A percentile compares a stretch with the other conserved stretches of the same genome.
phyloP scores from a whole-genome alignment of 768 basidiomycete genomes.

The Nidula microcarpa region DNA sequence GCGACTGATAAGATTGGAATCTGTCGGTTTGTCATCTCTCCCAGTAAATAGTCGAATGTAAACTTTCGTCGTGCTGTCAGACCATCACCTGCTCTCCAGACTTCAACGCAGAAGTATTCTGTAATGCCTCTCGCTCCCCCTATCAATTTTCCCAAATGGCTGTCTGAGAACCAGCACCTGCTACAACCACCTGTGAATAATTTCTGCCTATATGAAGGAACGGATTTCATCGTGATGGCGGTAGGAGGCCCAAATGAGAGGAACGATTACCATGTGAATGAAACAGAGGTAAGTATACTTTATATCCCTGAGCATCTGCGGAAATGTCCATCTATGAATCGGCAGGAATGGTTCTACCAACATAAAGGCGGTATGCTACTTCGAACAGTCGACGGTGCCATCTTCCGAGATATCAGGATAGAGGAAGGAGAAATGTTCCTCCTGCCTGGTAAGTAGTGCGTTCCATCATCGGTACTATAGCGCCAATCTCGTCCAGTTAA shows the following conservation, averaged over 20 bases:
- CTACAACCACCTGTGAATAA: conserved; percentile 93
- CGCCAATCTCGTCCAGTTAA: conserved; percentile 52
- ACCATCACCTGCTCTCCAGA: too few relatives aligned
- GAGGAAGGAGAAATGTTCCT: conserved; percentile 97
- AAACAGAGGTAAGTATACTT: conserved; percentile 67
- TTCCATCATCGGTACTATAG: background rate
- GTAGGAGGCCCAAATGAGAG: conserved; percentile 95
- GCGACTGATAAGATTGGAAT: too few relatives aligned
- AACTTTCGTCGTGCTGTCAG: too few relatives aligned
- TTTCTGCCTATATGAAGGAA: conserved; percentile 77
- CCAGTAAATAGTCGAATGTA: too few relatives aligned
- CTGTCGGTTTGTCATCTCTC: too few relatives aligned
- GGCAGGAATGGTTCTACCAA: conserved; percentile 97
- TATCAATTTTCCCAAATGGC: conserved; percentile 89
- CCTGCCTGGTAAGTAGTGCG: conserved; percentile 65
- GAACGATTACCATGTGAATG: conserved; percentile 92
- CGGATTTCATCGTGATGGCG: conserved; percentile 92
- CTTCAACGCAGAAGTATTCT: too few relatives aligned
- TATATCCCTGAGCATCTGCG: too few relatives aligned
- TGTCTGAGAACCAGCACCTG: conserved; percentile 73
- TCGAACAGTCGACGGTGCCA: conserved; percentile 75
- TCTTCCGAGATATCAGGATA: conserved; percentile 83
- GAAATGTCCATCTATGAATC: conserved; percentile 5
- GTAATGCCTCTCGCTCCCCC: conserved; percentile 75
- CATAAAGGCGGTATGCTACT: conserved; percentile 92